Conservation (phyloP, 108 stramenopile genomes). For the Cyclotella distinguenda region DNA sequence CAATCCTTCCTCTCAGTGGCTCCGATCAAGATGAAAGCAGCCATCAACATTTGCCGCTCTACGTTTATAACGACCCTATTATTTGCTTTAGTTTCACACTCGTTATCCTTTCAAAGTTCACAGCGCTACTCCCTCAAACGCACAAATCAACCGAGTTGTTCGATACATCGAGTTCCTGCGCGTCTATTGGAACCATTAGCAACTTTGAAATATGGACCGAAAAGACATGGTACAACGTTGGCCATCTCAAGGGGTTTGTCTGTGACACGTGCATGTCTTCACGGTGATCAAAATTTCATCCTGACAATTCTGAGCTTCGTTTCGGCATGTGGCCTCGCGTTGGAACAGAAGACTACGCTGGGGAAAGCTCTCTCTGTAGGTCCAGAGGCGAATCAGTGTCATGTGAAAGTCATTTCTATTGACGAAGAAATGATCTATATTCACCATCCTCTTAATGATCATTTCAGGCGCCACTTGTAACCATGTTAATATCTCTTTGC, state of each 20-base stretch:
- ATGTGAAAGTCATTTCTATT: background rate
- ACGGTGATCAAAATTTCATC: conserved; percentile 58
- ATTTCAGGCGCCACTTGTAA: conserved; percentile 65
- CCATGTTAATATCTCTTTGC: conserved; percentile 67
- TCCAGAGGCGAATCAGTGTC: too few relatives aligned
- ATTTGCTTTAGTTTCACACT: too few relatives aligned
- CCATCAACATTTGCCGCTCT: too few relatives aligned
- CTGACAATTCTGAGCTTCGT: conserved; percentile 56
- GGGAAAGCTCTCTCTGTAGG: conserved; percentile 75
- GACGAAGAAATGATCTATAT: background rate
- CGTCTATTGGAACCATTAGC: too few relatives aligned
- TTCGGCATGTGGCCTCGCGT: conserved; percentile 62
- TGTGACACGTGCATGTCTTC: conserved; percentile 30
- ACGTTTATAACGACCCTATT: too few relatives aligned
- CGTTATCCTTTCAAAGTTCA: too few relatives aligned
- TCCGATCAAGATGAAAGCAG: too few relatives aligned
- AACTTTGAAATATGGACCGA: too few relatives aligned
- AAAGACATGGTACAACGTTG: background rate
- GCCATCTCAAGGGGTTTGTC: background rate
- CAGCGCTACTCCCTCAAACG: too few relatives aligned
- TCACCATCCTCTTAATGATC: background rate
- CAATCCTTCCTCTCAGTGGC: too few relatives aligned
- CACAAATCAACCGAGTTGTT: too few relatives aligned
- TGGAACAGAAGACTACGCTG: conserved; percentile 66
- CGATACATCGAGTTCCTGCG: too few relatives aligned